Evolutionary conservation across 1,284 basidiomycete genomes (phyloP).

Genomic region (Pyrrhoderma lamaoense): DNA sequence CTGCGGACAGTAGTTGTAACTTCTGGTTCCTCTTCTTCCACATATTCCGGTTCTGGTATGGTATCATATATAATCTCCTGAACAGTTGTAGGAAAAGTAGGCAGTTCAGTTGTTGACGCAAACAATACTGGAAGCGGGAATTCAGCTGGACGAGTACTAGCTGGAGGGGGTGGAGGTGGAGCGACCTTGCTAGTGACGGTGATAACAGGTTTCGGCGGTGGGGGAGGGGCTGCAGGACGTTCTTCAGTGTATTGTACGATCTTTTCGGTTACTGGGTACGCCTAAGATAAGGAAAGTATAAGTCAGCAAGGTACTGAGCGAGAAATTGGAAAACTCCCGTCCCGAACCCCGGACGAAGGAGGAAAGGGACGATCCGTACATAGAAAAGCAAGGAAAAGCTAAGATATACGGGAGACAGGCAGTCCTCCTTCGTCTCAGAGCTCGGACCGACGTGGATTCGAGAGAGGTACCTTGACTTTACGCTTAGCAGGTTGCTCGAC

Average conservation of each 20-base stretch:
- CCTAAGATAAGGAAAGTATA: constrained; percentile 15
- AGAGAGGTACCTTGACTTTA: constrained; percentile 80
- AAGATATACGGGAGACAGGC: constrained; percentile 25
- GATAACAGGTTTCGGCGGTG: constrained; percentile 38
- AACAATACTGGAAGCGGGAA: constrained; percentile 60
- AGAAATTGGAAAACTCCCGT: constrained; percentile 63
- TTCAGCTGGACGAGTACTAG: constrained; percentile 68
- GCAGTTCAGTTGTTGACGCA: constrained; percentile 43
- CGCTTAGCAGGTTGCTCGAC: constrained; percentile 60
- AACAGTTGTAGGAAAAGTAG: constrained; percentile 60
- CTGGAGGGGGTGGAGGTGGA: constrained; percentile 57
- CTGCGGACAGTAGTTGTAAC: constrained; percentile 4
- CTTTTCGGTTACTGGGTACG: constrained; percentile 24
- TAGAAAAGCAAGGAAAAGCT: constrained; percentile 30
- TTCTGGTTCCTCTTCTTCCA: constrained; percentile 9
- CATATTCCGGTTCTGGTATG: constrained; percentile 3
- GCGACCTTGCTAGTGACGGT: constrained; percentile 18
- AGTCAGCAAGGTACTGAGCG: constrained; percentile 36
- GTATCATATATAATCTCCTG: constrained; percentile 60
- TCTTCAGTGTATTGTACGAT: constrained; percentile 48
- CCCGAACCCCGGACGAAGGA: constrained; percentile 79
- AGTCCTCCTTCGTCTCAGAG: constrained; percentile 82
- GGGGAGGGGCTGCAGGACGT: constrained; percentile 52
- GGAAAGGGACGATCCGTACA: constrained; percentile 70
- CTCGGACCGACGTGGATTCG: constrained; percentile 67